Base-by-base conservation (phyloP, 306 rosid species). In the Senna siamea region DNA sequence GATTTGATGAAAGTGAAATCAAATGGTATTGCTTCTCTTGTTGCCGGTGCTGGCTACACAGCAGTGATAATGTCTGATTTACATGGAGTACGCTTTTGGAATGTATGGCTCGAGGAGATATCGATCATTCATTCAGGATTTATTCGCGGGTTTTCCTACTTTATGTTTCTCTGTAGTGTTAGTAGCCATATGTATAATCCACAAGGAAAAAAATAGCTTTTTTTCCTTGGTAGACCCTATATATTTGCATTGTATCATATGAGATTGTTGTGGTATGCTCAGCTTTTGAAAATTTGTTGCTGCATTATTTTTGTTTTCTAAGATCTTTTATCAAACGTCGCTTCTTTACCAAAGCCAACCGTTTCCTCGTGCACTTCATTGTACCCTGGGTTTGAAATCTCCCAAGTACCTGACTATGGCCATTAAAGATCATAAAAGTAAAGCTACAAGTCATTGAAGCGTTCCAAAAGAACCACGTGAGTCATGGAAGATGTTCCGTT, bases 191-290 rank as follows among this genome's bases (percentile, higher is more conserved):
- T 64, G 78, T 46, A 55, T 44, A n/a, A 61, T 28, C 14, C 9
- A 9, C 13, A 7, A 22, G 54, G 28, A 22, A 54, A n/a, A 20
- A 54, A 46, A 47, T 41, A 11, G 4, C 50, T 51, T 32, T 40
- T 63, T 40, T 26, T 23, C n/a, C 34, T 19, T 12, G 20, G 50
- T 20, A 6, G 15, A 52, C 10, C 38, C 41, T 68, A 6, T 56
- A 38, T 35, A 47, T 44, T 47, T 72, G 69, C 62, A 14, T 35
- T 65, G 35, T 72, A 51, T 26, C n/a, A 59, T 46, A 38, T 58
- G 51, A 17, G 26, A 20, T 58, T n/a, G 54, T 48, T 22, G 66
- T 32, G 15, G 57, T n/a, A 55, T 56, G 74, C 68, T 3, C 11
- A 32, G 43, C n/a, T 32, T 55, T 55, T 54, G 23, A 75, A 6